Evolutionary conservation across 768 basidiomycete species (phyloP).

Genomic region (Tulasnella sp.): DNA sequence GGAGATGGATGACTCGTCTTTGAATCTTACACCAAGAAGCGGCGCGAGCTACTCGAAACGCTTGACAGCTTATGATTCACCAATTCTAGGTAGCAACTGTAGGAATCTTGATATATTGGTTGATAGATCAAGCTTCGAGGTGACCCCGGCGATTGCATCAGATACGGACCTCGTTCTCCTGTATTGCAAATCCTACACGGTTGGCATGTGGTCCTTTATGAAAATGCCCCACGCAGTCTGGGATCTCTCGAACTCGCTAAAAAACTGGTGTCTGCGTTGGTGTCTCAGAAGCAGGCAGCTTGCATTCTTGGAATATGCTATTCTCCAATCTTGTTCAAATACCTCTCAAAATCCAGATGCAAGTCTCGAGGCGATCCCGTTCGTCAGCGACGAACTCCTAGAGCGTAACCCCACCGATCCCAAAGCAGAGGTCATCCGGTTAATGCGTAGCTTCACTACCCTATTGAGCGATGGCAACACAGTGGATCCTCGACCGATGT

Average conservation of each 20-base stretch:
- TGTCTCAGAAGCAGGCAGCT: slow-evolving; percentile 43
- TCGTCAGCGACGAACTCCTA: slow-evolving; percentile 28
- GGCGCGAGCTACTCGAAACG: slow-evolving; percentile 5
- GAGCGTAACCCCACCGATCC: slow-evolving; percentile 44
- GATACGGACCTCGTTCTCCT: slow-evolving; percentile 37
- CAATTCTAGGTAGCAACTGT: neutral
- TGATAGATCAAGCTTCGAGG: slow-evolving; percentile 56
- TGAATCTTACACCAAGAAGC: slow-evolving; percentile 3
- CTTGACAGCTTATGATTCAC: neutral
- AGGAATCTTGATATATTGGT: neutral
- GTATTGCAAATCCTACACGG: too few relatives aligned
- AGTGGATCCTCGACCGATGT: neutral
- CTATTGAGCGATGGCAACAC: slow-evolving; percentile 44
- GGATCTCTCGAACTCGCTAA: slow-evolving; percentile 33
- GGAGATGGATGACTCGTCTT: neutral
- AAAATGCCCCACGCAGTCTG: slow-evolving; percentile 32
- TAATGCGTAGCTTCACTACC: slow-evolving; percentile 39
- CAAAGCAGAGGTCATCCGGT: slow-evolving; percentile 41
- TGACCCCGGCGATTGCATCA: slow-evolving; percentile 65
- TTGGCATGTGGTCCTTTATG: slow-evolving; percentile 21
- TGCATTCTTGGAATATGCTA: neutral
- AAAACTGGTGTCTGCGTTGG: slow-evolving; percentile 53
- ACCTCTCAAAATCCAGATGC: slow-evolving; percentile 50
- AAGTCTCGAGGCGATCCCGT: slow-evolving; percentile 39
- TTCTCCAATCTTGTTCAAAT: slow-evolving; percentile 30